Evolutionary conservation across 495 filamentous ascomycete genomes (phyloP).

Genomic region (Tuber melanosporum): DNA sequence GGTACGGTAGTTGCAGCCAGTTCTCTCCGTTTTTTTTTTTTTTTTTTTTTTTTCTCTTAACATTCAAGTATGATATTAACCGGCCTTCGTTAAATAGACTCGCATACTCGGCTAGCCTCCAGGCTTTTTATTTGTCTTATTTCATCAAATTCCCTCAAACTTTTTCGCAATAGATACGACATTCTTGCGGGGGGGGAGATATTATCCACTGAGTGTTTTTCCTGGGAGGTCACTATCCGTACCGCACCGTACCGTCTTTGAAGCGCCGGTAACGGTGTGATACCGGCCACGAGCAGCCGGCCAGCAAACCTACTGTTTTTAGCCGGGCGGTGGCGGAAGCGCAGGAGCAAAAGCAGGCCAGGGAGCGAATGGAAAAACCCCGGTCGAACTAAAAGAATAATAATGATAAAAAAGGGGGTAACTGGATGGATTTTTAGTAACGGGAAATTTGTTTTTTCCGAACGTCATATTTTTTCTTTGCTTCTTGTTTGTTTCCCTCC

Average conservation of each 20-base stretch:
- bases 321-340: background rate
- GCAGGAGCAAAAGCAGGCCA: background rate
- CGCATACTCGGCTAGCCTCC: background rate
- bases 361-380: background rate
- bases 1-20: conserved; percentile 4
- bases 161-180: background rate
- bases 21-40: background rate
- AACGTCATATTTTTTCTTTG: conserved; percentile 2
- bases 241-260: background rate
- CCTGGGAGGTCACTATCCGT: background rate
- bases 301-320: no score
- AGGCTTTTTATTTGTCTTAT: background rate
- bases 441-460: background rate
- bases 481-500: background rate
- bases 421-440: background rate
- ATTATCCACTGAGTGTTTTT: background rate
- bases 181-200: background rate
- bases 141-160: background rate
- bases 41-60: background rate
- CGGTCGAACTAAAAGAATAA: background rate
- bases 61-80: background rate
- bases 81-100: background rate
- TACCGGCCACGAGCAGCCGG: background rate
- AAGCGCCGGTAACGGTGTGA: background rate
- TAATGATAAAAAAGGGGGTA: background rate